Conservation (phyloP, 2,329 filamentous ascomycete species). For the Aspergillus sp. region DNA sequence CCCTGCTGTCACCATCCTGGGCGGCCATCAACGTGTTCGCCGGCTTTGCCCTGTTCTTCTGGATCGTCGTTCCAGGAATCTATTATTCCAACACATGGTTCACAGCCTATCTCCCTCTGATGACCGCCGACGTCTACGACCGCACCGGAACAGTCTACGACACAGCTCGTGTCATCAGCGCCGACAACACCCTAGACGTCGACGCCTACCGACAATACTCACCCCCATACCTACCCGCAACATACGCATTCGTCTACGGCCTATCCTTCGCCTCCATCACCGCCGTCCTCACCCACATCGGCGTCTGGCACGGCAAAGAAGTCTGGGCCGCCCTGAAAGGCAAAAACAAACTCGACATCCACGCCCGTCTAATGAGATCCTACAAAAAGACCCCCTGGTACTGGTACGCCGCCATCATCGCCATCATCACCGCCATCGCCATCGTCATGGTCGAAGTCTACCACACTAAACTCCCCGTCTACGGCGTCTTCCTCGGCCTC, state of each 20-base stretch:
- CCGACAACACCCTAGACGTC: conserved; percentile 57
- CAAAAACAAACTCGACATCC: conserved; percentile 45
- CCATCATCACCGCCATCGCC: conserved; percentile 29
- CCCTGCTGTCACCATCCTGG: conserved; percentile 34
- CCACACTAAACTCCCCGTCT: conserved; percentile 46
- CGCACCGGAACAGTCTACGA: conserved; percentile 62
- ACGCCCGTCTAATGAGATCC: conserved; percentile 42
- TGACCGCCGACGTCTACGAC: conserved; percentile 60
- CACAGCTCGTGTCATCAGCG: conserved; percentile 57
- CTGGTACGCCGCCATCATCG: conserved; percentile 45
- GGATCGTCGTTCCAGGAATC: conserved; percentile 34
- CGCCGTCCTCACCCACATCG: conserved; percentile 44
- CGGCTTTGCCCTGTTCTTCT: conserved; percentile 29
- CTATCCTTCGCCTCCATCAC: conserved; percentile 65
- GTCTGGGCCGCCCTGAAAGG: conserved; percentile 31
- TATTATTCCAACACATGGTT: conserved; percentile 54
- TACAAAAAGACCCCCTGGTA: conserved; percentile 46
- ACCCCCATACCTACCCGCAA: conserved; percentile 62
- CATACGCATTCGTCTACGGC: conserved; percentile 57
- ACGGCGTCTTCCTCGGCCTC: conserved; percentile 46
- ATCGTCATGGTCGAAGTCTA: conserved; percentile 45
- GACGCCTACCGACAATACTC: conserved; percentile 64
- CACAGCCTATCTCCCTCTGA: conserved; percentile 61
- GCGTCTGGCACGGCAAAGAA: conserved; percentile 32
- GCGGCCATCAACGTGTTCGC: conserved; percentile 37